Evolutionary conservation across 2,329 filamentous ascomycete species (phyloP).

Genomic region (Aspergillaceae sp.): DNA sequence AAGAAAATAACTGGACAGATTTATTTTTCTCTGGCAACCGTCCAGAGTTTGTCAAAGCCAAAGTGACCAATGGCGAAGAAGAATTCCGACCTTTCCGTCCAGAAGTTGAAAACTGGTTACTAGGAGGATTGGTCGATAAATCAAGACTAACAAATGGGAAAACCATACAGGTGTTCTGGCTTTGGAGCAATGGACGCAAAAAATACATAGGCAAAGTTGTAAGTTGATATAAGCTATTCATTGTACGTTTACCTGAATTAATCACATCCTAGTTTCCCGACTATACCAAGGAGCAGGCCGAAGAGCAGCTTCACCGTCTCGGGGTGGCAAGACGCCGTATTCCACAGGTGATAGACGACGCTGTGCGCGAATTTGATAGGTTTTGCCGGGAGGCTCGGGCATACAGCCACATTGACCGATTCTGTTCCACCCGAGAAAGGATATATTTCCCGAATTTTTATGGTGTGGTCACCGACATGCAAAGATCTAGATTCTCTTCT

Average conservation of each 20-base stretch:
- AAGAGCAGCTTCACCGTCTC: conserved; percentile 4
- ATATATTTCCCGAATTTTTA: conserved; percentile 6
- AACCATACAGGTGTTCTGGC: conserved; percentile 9
- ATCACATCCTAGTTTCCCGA: conserved; percentile 7
- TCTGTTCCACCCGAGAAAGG: conserved; percentile 6
- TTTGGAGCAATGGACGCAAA: conserved; percentile 6
- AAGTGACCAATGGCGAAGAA: neutral
- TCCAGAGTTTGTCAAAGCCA: neutral
- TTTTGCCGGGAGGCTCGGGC: conserved; percentile 8
- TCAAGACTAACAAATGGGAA: conserved; percentile 1
- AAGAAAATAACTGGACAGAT: neutral
- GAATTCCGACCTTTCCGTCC: conserved; percentile 2
- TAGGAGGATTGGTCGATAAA: conserved; percentile 4
- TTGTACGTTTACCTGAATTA: neutral
- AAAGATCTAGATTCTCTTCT: conserved; percentile 6
- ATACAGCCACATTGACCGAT: conserved; percentile 8
- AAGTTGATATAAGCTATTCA: neutral
- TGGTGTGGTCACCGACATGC: conserved; percentile 4
- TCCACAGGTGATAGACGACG: conserved; percentile 3
- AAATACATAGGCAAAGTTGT: conserved; percentile 9
- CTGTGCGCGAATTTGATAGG: conserved; percentile 6
- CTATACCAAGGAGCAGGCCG: conserved; percentile 5
- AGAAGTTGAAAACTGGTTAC: conserved; percentile 3
- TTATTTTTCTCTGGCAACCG: neutral
- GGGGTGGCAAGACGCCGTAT: conserved; percentile 1